Evolutionary conservation across 805 yeast genomes (phyloP).

Genomic region (Grigorovia jiainica): DNA sequence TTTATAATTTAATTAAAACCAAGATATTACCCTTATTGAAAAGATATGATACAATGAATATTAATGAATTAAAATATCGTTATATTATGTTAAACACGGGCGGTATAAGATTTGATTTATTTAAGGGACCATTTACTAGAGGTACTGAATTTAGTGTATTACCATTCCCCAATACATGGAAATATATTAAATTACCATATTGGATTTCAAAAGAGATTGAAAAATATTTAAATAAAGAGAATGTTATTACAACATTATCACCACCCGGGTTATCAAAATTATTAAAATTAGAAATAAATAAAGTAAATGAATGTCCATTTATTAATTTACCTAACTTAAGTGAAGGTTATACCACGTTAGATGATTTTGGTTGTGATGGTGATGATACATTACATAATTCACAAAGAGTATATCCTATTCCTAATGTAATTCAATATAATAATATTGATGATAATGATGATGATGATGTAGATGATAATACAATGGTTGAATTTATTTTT

Average conservation of each 20-base stretch:
- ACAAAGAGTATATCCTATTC: conserved; percentile 49
- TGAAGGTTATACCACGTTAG: conserved; percentile 73
- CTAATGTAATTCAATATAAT: conserved; percentile 62
- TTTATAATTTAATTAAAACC: conserved; percentile 50
- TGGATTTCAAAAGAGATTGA: conserved; percentile 46
- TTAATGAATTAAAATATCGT: conserved; percentile 29
- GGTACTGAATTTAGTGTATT: conserved; percentile 77
- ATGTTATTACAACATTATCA: conserved; percentile 10
- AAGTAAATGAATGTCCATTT: conserved; percentile 16
- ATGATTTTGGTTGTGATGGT: conserved; percentile 79
- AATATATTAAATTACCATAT: conserved; percentile 49
- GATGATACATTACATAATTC: conserved; percentile 72
- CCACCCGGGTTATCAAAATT: conserved; percentile 9
- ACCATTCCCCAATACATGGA: conserved; percentile 81
- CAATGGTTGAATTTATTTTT: conserved; percentile 59
- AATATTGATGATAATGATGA: conserved; percentile 17
- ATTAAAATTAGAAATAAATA: not conserved
- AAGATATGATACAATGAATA: conserved; percentile 9
- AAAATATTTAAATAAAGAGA: conserved; percentile 45
- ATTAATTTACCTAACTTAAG: conserved; percentile 26
- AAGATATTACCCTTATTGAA: conserved; percentile 40
- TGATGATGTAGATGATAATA: not conserved
- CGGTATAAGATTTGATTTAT: conserved; percentile 76
- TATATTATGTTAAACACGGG: conserved; percentile 75
- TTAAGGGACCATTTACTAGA: conserved; percentile 71